Conservation (phyloP, 495 filamentous ascomycete species). For the Beverwykella pulmonaria region DNA sequence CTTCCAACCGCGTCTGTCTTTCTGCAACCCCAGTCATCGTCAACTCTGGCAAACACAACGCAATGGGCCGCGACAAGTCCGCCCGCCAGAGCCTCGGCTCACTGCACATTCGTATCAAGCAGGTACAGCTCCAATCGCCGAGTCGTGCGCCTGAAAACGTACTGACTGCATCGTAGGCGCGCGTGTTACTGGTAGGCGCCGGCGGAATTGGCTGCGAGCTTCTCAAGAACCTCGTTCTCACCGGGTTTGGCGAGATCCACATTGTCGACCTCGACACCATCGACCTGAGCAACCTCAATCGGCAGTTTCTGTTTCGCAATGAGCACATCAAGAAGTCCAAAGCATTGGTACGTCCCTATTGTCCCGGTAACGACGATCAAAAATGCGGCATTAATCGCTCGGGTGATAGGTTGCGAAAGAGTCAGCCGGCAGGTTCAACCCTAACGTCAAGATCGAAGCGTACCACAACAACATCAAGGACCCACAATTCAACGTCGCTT, state of each 20-base stretch:
- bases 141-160: conserved; percentile 7
- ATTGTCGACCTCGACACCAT: conserved; percentile 98
- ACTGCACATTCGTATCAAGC: conserved; percentile 63
- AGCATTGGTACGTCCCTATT: conserved; percentile 67
- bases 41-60: background rate
- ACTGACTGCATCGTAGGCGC: conserved; percentile 61
- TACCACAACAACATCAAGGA: conserved; percentile 98
- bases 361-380: background rate
- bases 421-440: conserved; percentile 87
- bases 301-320: conserved; percentile 95
- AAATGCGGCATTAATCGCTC: conserved; percentile 24
- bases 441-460: conserved; percentile 82
- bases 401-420: conserved; percentile 82
- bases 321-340: conserved; percentile 99
- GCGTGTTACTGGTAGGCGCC: conserved; percentile 91
- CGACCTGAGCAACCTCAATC: conserved; percentile 95
- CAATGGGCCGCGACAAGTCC: conserved; percentile 44
- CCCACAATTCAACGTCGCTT: conserved; percentile 81
- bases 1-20: background rate
- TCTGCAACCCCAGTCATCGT: background rate
- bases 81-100: conserved; percentile 64
- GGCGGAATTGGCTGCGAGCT: conserved; percentile 98
- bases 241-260: conserved; percentile 92
- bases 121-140: conserved; percentile 53
- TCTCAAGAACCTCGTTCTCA: conserved; percentile 92